Base-by-base conservation (phyloP, 768 basidiomycete species). In the Cystobasidium ongulense region DNA sequence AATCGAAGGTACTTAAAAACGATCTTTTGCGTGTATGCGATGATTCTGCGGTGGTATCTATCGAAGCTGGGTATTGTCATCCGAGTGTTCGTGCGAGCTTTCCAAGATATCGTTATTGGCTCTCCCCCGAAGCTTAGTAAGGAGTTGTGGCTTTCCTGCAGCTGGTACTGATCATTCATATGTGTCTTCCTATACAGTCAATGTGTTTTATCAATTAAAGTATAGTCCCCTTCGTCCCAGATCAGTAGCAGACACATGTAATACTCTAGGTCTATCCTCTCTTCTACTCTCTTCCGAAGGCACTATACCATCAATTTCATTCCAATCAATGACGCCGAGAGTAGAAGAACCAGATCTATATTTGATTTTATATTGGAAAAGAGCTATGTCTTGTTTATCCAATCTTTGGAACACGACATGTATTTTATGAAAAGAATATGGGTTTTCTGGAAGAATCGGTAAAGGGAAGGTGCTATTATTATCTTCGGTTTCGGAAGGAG, bases 331-430 rank as follows among this genome's bases (percentile, higher is more conserved):
- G n/a, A n/a, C 11, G n/a, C 29, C 53, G 11, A 54, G n/a, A 23
- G 53, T 54, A 54, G 53, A 54, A 23, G 53, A 54, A 8, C 53
- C 53, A n/a, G 53, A 54, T 29, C 53, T n/a, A 54, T 54, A 29
- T 54, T 54, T 54, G n/a, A 54, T n/a, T 54, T 23, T n/a, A 54
- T 54, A 54, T n/a, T 54, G n/a, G 53, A 54, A 54, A 54, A 23
- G 53, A n/a, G 8, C n/a, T 7, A 54, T 29, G 11, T 54, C 53
- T 23, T 54, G 8, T 7, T 54, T 54, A 7, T 29, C 11, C 11
- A 54, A 23, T 54, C 29, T n/a, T 54, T 54, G 53, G n/a, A 54
- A 54, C 11, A 54, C 8, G n/a, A 54, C n/a, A 54, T 54, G 53
- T 54, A 54, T 54, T 23, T n/a, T 7, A 54, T 54, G 53, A n/a